Evolutionary conservation across 352 stramenopile species (phyloP).

Genomic region (Phytophthora multivora): DNA sequence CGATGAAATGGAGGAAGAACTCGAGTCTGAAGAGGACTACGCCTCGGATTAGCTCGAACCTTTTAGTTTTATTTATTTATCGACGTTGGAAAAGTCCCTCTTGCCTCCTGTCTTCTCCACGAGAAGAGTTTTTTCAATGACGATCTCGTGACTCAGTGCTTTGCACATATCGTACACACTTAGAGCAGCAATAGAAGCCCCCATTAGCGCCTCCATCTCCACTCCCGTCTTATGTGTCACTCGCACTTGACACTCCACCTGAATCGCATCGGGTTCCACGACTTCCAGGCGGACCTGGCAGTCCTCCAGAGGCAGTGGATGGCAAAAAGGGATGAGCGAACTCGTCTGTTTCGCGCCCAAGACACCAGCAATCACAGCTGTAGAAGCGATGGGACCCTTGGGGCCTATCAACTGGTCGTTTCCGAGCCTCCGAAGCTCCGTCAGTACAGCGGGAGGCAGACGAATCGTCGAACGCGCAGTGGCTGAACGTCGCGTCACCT

Average conservation of each 20-base stretch:
- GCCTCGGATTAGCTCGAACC: conserved; percentile 47
- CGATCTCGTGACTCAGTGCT: conserved; percentile 94
- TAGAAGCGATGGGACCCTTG: conserved; percentile 92
- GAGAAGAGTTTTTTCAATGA: conserved; percentile 91
- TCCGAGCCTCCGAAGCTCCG: conserved; percentile 53
- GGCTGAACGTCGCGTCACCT: conserved; percentile 79
- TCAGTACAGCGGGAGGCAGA: conserved; percentile 83
- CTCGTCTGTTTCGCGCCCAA: conserved; percentile 94
- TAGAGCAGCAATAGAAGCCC: conserved; percentile 92
- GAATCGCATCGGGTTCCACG: conserved; percentile 57
- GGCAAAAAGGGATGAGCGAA: conserved; percentile 93
- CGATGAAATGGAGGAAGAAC: conserved; percentile 39
- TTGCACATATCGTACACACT: conserved; percentile 99
- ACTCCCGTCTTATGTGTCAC: conserved; percentile 95
- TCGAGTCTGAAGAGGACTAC: conserved; percentile 61
- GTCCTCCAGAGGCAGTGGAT: conserved; percentile 92
- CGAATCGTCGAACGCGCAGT: conserved; percentile 86
- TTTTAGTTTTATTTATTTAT: conserved; percentile 9
- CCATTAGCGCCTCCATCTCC: conserved; percentile 96
- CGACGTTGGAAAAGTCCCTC: conserved; percentile 49
- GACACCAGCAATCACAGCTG: conserved; percentile 92
- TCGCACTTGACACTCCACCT: conserved; percentile 87
- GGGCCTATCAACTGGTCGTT: conserved; percentile 55
- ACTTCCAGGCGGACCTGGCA: conserved; percentile 89
- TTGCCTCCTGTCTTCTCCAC: conserved; percentile 94